Conservation (phyloP, 768 basidiomycete species). For the Mycena crocata region DNA sequence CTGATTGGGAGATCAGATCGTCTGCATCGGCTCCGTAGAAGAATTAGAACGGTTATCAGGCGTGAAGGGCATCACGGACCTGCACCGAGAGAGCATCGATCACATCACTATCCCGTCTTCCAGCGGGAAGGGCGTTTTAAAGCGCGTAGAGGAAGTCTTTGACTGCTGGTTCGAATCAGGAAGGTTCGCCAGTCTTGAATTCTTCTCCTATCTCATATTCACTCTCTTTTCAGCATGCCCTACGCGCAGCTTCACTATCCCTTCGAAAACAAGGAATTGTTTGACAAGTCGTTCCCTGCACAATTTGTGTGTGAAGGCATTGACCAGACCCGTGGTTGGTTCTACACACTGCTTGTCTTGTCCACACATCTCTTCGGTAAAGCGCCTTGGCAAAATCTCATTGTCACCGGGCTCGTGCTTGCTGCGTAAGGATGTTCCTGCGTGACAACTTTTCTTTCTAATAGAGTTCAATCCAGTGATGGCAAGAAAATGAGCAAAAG, state of each 20-base stretch:
- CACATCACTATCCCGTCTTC: constrained; percentile 95
- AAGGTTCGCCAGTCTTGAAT: constrained; percentile 65
- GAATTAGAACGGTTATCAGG: constrained; percentile 91
- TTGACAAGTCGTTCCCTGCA: constrained; percentile 89
- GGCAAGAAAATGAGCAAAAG: constrained; percentile 99
- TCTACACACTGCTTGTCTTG: constrained; percentile 96
- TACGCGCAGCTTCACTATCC: constrained; percentile 98
- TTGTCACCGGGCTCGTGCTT: constrained; percentile 94
- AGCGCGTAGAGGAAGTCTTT: constrained; percentile 96
- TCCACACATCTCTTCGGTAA: constrained; percentile 94
- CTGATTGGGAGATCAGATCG: constrained; percentile 59
- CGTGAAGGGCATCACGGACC: constrained; percentile 82
- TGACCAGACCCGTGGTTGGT: constrained; percentile 99
- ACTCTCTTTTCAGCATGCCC: constrained; percentile 83
- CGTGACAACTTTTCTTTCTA: background rate
- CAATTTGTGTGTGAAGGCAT: constrained; percentile 99
- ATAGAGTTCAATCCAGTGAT: constrained; percentile 63
- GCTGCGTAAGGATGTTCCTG: constrained; percentile 73
- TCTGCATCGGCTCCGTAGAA: constrained; percentile 88
- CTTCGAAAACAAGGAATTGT: constrained; percentile 94
- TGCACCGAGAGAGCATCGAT: constrained; percentile 96
- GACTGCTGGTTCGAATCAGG: constrained; percentile 99
- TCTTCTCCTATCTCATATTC: constrained; percentile 1
- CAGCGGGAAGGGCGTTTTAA: constrained; percentile 86
- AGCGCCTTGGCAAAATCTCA: constrained; percentile 98